Evolutionary conservation across 768 basidiomycete genomes (phyloP).

Genomic region (Pleurotus tuber-regium): DNA sequence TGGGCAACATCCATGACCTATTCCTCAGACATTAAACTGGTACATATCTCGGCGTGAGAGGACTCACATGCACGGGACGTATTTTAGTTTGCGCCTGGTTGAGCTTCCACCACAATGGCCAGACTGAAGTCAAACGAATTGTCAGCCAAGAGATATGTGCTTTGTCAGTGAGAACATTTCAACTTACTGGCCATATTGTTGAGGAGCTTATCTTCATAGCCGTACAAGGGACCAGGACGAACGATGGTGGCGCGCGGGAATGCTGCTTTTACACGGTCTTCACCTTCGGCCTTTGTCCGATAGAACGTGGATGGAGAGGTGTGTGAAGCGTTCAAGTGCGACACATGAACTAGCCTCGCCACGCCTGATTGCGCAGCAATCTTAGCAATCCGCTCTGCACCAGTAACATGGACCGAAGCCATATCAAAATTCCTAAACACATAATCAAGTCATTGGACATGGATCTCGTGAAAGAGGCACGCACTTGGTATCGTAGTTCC

Average conservation of each 20-base stretch:
- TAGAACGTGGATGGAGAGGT: conserved; percentile 83
- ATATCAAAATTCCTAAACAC: conserved; percentile 82
- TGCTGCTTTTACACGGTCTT: conserved; percentile 77
- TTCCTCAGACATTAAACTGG: conserved; percentile 15
- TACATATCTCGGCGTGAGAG: conserved; percentile 17
- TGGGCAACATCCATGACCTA: conserved; percentile 95
- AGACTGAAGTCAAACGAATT: conserved; percentile 46
- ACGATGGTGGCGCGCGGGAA: conserved; percentile 89
- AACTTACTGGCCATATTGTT: conserved; percentile 87
- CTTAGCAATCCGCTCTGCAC: conserved; percentile 83
- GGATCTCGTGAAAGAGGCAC: conserved; percentile 19
- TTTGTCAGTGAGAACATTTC: conserved; percentile 10
- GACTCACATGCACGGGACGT: conserved; percentile 86
- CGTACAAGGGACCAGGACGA: conserved; percentile 82
- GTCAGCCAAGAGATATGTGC: conserved; percentile 12
- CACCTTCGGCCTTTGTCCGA: conserved; percentile 86
- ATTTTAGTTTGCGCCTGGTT: conserved; percentile 86
- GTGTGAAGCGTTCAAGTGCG: conserved; percentile 87
- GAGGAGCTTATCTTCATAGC: conserved; percentile 93
- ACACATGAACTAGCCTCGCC: conserved; percentile 87
- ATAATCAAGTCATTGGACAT: too few relatives aligned
- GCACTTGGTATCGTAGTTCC: conserved; percentile 95
- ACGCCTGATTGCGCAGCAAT: conserved; percentile 78
- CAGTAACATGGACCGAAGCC: conserved; percentile 75
- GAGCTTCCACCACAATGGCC: conserved; percentile 92